Percentiles rank a stretch among this genome's conserved stretches.
Conservation (phyloP, 2,329 filamentous ascomycete species). For the Hypoxylon sp. region DNA sequence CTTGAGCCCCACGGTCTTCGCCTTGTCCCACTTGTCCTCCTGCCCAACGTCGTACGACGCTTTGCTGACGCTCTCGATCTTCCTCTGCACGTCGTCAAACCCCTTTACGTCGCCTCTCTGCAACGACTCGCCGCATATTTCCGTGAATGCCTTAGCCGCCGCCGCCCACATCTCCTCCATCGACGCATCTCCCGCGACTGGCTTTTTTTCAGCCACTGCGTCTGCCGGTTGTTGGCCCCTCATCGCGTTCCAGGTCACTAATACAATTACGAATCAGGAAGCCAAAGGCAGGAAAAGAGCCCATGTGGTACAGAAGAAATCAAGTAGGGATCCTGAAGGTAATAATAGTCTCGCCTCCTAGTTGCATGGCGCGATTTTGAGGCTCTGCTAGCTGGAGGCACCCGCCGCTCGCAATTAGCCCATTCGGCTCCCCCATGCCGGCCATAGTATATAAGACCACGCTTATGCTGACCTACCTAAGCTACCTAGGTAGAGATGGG, state of each 20-base stretch:
- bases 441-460: neutral
- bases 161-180: conserved; percentile 38
- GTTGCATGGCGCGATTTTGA: neutral
- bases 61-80: conserved; percentile 41
- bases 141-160: conserved; percentile 38
- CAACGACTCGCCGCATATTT: conserved; percentile 47
- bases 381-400: conserved; percentile 1
- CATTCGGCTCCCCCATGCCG: neutral
- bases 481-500: neutral
- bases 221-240: conserved; percentile 4
- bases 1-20: conserved; percentile 45
- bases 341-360: neutral
- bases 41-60: conserved; percentile 24
- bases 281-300: neutral
- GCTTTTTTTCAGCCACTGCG: conserved; percentile 3
- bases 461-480: neutral
- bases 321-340: neutral
- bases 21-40: conserved; percentile 46
- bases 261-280: neutral
- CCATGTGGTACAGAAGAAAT: neutral
- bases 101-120: conserved; percentile 45
- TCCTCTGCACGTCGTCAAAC: conserved; percentile 46
- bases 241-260: neutral
- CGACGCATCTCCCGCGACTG: neutral
- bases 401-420: neutral